phyloP scores from a whole-genome alignment of 805 yeast species.

The Spathaspora girioi region DNA sequence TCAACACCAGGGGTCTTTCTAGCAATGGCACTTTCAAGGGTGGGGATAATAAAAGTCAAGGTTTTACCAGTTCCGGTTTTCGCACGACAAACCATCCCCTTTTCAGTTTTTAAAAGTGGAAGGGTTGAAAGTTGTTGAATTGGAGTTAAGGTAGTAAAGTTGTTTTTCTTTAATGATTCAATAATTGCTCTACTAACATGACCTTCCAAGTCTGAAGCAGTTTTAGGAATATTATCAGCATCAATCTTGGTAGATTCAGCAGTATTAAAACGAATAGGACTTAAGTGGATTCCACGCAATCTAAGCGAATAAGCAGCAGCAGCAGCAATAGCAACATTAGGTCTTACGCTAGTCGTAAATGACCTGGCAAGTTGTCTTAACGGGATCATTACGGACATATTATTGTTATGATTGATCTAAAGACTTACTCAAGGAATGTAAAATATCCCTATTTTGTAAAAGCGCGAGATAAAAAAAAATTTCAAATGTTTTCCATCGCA shows the following conservation, averaged over 20 bases:
- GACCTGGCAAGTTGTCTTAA: background rate
- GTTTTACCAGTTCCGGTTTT: constrained; percentile 97
- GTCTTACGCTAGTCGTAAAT: background rate
- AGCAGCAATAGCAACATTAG: background rate
- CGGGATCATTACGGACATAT: background rate
- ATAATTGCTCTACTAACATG: constrained; percentile 12
- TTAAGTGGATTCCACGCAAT: background rate
- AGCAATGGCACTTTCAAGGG: constrained; percentile 22
- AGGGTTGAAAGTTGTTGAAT: constrained; percentile 65
- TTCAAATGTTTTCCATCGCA: background rate
- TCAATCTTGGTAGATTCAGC: background rate
- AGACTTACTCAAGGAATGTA: background rate
- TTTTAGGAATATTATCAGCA: background rate
- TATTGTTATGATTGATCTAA: background rate
- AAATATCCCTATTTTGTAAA: background rate
- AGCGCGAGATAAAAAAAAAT: background rate
- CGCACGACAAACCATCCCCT: constrained; percentile 80
- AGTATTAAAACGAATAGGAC: background rate
- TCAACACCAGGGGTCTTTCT: constrained; percentile 22
- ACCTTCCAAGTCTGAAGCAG: background rate
- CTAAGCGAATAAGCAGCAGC: background rate
- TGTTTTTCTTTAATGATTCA: constrained; percentile 37
- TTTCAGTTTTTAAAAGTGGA: constrained; percentile 50
- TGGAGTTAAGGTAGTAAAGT: constrained; percentile 55
- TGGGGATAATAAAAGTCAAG: constrained; percentile 81